Evolutionary conservation across 805 yeast species (phyloP), one percentile per base, ranked within the genome.

Genomic region (Ascoidea rubescens): DNA sequence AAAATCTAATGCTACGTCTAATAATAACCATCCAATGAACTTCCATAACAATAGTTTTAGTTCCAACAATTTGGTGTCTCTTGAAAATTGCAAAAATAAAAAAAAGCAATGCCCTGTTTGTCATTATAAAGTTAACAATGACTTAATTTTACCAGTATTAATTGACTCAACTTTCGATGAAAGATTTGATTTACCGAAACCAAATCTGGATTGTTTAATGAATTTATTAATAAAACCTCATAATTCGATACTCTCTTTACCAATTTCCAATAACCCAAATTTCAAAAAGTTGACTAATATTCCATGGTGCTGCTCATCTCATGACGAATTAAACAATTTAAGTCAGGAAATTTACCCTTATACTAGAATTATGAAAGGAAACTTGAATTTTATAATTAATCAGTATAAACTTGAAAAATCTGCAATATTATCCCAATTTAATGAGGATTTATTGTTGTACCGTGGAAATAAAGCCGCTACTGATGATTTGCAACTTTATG

Each of bases 31-130:
- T 3, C 3, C 28, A 21, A 21, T 21, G 28, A 21, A 21, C 28
- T 21, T 21, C 28, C 28, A 3, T 21, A 21, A 21, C 28, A 21
- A 21, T 21, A 21, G 28, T 21, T 21, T 21, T 21, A 21, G 28
- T 21, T 21, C 28, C 3, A 21, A 21, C 3, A 21, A 21, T 21
- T 21, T 21, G 28, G 28, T 21, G 28, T 21, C 28, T 21, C 28
- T 21, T 21, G 28, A 57, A 65, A 69, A 50, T 65, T 67, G 48
- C 70, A 70, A 58, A 59, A 75, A 67, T 55, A 78, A 75, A 60
- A 73, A 74, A 53, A 79, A 79, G 51, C 87, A 80, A 48, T 90
- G 97, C 64, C 97, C 97, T 0, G 65, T 90, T 31, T 90, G 97
- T 66, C 72, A 80, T 4, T 78, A 80, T 48, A 66, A 68, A 46